Evolutionary conservation across 1,284 basidiomycete genomes (phyloP).

Genomic region (Malassezia restricta): DNA sequence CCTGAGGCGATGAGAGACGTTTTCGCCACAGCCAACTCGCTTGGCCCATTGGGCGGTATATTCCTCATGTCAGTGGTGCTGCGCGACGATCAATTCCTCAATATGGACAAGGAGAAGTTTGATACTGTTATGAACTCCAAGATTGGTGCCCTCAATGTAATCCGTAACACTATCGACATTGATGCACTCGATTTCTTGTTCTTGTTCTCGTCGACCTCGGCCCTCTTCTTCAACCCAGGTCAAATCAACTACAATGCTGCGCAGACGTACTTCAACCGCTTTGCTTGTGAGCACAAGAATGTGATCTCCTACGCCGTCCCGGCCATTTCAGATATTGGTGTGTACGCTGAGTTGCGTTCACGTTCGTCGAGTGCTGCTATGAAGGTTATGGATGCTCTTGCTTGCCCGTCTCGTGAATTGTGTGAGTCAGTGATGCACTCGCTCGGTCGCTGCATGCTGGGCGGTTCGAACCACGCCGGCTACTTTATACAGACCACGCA

Average conservation of each 20-base stretch:
- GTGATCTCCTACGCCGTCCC: slow-evolving; percentile 17
- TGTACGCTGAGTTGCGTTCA: slow-evolving; percentile 14
- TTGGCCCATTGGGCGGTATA: slow-evolving; percentile 13
- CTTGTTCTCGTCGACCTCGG: slow-evolving; percentile 18
- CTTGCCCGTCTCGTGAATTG: slow-evolving; percentile 18
- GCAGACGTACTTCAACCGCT: slow-evolving; percentile 19
- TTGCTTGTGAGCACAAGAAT: slow-evolving; percentile 13
- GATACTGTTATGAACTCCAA: slow-evolving; percentile 14
- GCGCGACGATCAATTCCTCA: slow-evolving; percentile 15
- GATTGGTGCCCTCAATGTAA: slow-evolving; percentile 16
- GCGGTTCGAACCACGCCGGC: slow-evolving; percentile 12
- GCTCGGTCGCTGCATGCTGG: slow-evolving; percentile 10
- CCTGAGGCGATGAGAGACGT: slow-evolving; percentile 13
- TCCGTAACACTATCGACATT: slow-evolving; percentile 11
- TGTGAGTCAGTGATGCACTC: slow-evolving; percentile 10
- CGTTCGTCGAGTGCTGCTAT: slow-evolving; percentile 14
- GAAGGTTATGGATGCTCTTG: slow-evolving; percentile 17
- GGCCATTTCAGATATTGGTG: slow-evolving; percentile 20
- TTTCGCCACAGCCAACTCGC: slow-evolving; percentile 9
- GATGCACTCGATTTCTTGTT: slow-evolving; percentile 15
- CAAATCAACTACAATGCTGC: slow-evolving; percentile 19
- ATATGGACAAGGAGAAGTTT: slow-evolving; percentile 18
- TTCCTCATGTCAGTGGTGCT: slow-evolving; percentile 19
- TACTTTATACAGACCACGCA: slow-evolving; percentile 17
- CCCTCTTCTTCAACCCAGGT: slow-evolving; percentile 18